Percentiles rank a stretch among this genome's conserved stretches.
phyloP scores from a whole-genome alignment of 2,329 filamentous ascomycete genomes.

The Alternaria brassicicola region DNA sequence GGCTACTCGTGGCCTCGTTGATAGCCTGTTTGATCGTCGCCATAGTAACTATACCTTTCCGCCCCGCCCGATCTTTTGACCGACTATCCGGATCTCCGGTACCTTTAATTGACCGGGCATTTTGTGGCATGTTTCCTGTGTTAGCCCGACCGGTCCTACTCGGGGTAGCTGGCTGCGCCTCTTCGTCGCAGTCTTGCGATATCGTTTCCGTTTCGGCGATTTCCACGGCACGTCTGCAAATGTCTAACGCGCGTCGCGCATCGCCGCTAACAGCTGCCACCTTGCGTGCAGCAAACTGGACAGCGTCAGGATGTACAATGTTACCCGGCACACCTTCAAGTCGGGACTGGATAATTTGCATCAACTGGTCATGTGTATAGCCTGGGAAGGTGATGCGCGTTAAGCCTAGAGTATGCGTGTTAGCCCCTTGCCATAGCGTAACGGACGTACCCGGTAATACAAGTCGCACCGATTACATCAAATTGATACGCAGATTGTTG shows the following conservation, averaged over 20 bases:
- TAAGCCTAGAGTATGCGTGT: slow-evolving; percentile 59
- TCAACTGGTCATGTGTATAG: slow-evolving; percentile 95
- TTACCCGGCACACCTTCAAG: slow-evolving; percentile 85
- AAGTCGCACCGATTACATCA: slow-evolving; percentile 26
- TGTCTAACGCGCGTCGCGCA: slow-evolving; percentile 88
- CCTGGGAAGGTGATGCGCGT: slow-evolving; percentile 96
- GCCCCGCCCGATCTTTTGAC: slow-evolving; percentile 34
- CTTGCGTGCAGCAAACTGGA: slow-evolving; percentile 95
- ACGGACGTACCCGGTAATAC: slow-evolving; percentile 23
- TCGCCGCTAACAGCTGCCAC: slow-evolving; percentile 96
- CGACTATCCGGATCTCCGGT: slow-evolving; percentile 28
- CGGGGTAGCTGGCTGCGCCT: slow-evolving; percentile 62
- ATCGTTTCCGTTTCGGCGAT: slow-evolving; percentile 79
- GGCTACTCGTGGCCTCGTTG: slow-evolving; percentile 90
- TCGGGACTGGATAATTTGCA: slow-evolving; percentile 96
- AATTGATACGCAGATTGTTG: slow-evolving; percentile 20
- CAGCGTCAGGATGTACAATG: slow-evolving; percentile 88
- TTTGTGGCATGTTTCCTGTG: slow-evolving; percentile 34
- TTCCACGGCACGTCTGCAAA: slow-evolving; percentile 93
- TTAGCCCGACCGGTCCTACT: slow-evolving; percentile 60
- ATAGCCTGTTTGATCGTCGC: slow-evolving; percentile 93
- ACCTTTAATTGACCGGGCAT: slow-evolving; percentile 24
- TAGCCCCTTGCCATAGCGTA: slow-evolving; percentile 34
- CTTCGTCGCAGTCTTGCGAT: slow-evolving; percentile 37
- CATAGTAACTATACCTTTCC: slow-evolving; percentile 76